Evolutionary conservation across 2,329 filamentous ascomycete genomes (phyloP).

Genomic region (Curvularia sp.): DNA sequence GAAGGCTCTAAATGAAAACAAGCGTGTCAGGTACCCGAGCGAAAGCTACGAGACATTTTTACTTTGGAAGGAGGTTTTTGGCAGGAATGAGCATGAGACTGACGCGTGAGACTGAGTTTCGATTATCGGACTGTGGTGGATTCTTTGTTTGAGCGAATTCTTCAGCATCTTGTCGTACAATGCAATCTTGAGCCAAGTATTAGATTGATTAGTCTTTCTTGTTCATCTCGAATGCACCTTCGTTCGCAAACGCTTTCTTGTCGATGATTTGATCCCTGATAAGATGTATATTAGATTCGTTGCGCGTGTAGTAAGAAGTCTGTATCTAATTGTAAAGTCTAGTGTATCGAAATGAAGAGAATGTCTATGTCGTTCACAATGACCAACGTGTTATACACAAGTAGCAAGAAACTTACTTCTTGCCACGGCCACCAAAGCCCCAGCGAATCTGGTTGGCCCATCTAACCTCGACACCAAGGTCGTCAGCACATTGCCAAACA

Average conservation of each 20-base stretch:
- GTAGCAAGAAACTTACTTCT: constrained; percentile 38
- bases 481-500: constrained; percentile 74
- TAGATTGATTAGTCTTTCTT: constrained; percentile 9
- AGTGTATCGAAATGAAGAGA: not conserved
- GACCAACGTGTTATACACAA: not conserved
- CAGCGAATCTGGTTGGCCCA: constrained; percentile 76
- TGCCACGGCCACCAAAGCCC: constrained; percentile 61
- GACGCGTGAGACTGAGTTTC: too few species aligned
- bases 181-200: not conserved
- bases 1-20: constrained; percentile 27
- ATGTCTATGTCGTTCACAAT: not conserved
- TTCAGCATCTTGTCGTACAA: not conserved
- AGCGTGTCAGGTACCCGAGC: constrained; percentile 40
- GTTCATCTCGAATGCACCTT: constrained; percentile 30
- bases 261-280: constrained; percentile 29
- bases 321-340: not conserved
- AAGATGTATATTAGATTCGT: constrained; percentile 10
- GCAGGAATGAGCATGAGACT: constrained; percentile 3
- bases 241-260: constrained; percentile 34
- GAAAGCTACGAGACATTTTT: constrained; percentile 36
- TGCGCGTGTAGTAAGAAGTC: not conserved
- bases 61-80: constrained; percentile 41
- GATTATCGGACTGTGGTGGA: too few species aligned
- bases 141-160: not conserved
- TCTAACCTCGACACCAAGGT: constrained; percentile 73